Percentiles rank a stretch among this genome's conserved stretches.
These are phyloP conservation scores for Arbutus unedo DNA, from an alignment of 148 eudicot genomes.

Conservation along the genomic window DNA sequence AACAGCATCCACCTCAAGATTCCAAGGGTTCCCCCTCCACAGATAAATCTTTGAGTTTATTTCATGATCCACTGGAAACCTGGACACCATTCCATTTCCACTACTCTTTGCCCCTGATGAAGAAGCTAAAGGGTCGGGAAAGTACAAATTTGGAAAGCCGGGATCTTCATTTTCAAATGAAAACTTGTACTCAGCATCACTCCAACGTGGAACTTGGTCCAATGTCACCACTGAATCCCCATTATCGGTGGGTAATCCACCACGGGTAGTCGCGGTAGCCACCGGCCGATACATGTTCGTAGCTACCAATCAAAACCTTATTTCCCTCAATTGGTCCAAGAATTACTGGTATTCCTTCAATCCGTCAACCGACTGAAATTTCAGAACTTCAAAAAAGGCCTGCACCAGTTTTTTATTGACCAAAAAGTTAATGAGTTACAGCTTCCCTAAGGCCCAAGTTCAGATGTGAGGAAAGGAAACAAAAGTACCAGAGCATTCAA, in stretches of 20 bases:
- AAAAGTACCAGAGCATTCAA: background rate
- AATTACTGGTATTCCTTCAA: constrained; percentile 16
- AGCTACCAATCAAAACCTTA: constrained; percentile 23
- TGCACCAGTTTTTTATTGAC: background rate
- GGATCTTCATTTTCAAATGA: constrained; percentile 62
- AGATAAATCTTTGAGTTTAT: constrained; percentile 85
- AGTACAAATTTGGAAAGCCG: constrained; percentile 37
- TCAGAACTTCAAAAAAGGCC: background rate
- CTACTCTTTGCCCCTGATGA: constrained; percentile 57
- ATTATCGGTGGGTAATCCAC: constrained; percentile 69
- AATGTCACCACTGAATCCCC: constrained; percentile 78
- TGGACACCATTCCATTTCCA: constrained; percentile 63
- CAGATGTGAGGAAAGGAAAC: background rate
- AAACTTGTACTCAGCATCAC: constrained; percentile 67
- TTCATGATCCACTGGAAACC: constrained; percentile 85
- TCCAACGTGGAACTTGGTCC: constrained; percentile 96
- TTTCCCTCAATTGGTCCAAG: background rate
- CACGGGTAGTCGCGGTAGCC: constrained; percentile 55
- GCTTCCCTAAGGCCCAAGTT: background rate
- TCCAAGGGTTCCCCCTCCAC: constrained; percentile 99
- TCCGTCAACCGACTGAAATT: constrained; percentile 22
- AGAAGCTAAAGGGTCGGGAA: constrained; percentile 86
- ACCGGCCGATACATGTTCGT: constrained; percentile 32
- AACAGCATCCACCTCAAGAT: constrained; percentile 98
- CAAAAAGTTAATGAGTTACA: background rate